Percentiles rank a stretch among this genome's conserved stretches.
Evolutionary conservation across 257 asterid species (phyloP).

Genomic region (Forsythia suspensa): DNA sequence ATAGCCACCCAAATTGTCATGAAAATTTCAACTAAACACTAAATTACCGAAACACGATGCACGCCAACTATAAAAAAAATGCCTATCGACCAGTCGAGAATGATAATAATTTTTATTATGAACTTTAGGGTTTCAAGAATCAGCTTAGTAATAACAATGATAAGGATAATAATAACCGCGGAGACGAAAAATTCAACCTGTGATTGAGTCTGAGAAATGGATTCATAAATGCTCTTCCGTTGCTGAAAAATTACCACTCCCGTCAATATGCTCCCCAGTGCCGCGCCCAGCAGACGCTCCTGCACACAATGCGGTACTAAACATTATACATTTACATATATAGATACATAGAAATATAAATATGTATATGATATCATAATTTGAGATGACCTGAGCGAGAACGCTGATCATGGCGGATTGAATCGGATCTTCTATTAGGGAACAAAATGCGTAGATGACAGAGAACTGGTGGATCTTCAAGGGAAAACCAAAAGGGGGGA

Average conservation of each 20-base stretch:
- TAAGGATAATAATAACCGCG: neutral
- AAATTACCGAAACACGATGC: neutral
- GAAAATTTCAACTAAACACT: neutral
- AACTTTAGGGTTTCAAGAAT: slow-evolving; percentile 8
- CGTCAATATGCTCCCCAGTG: slow-evolving; percentile 58
- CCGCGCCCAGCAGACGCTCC: slow-evolving; percentile 91
- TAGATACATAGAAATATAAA: neutral
- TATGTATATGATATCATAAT: neutral
- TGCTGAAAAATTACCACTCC: slow-evolving; percentile 64
- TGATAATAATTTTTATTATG: neutral
- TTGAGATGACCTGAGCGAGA: slow-evolving; percentile 60
- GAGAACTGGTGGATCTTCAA: neutral
- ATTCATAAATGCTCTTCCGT: slow-evolving; percentile 51
- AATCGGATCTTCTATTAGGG: neutral
- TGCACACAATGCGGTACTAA: slow-evolving; percentile 19
- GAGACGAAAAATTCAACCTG: slow-evolving; percentile 26
- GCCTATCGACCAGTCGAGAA: neutral
- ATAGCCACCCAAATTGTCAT: neutral
- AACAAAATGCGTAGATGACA: neutral
- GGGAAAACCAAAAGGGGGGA: neutral
- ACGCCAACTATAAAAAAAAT: neutral
- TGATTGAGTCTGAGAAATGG: slow-evolving; percentile 48
- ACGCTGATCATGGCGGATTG: slow-evolving; percentile 67
- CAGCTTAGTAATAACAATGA: neutral
- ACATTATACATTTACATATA: neutral